Conservation (phyloP, 495 filamentous ascomycete genomes). For the Aspergillus sclerotiicarbonarius region DNA sequence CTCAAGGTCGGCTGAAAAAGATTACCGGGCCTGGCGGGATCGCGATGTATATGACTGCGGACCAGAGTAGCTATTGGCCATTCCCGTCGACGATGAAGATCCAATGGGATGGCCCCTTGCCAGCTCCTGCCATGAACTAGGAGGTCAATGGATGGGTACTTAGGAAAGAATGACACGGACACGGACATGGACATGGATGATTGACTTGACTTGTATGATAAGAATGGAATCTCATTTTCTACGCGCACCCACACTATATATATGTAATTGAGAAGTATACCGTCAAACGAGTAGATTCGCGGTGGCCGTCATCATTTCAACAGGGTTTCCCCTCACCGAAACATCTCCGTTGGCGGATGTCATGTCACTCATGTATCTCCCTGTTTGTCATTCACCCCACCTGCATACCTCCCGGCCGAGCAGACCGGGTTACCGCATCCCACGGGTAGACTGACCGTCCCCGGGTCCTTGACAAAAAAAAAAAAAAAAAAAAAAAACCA, state of each 20-base stretch:
- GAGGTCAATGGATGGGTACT: neutral
- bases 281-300: no score
- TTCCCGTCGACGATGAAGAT: conserved; percentile 66
- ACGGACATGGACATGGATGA: no score
- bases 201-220: no score
- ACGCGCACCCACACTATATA: no score
- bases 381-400: neutral
- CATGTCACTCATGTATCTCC: neutral
- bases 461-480: neutral
- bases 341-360: neutral
- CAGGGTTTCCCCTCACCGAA: neutral
- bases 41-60: conserved; percentile 66
- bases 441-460: no score
- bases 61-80: conserved; percentile 66
- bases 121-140: conserved; percentile 13
- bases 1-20: conserved; percentile 68
- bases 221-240: no score
- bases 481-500: no score
- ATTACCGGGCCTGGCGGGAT: conserved; percentile 54
- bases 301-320: no score
- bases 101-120: conserved; percentile 46
- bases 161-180: neutral
- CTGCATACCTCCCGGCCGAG: neutral
- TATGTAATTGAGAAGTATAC: no score
- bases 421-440: neutral